Percentiles rank a stretch among this genome's conserved stretches.
Conservation (phyloP, 169 alveolate species). For the Cyclospora cayetanensis region DNA sequence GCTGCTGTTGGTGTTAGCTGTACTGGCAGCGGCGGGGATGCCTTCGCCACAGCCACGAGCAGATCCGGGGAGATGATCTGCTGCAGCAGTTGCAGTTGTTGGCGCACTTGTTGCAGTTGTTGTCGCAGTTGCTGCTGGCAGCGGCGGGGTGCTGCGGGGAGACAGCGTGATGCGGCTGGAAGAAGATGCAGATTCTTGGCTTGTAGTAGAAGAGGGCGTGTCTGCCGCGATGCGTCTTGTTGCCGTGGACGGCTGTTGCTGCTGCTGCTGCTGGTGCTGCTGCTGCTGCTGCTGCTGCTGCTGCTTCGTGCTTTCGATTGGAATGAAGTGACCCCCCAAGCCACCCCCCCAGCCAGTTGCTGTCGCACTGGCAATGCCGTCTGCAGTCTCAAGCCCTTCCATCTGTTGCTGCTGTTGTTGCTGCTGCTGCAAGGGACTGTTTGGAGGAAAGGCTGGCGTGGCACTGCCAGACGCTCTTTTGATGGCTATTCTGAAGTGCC, state of each 20-base stretch:
- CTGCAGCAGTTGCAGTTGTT: neutral
- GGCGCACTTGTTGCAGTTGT: neutral
- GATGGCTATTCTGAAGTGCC: conserved; percentile 4
- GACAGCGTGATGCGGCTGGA: too few relatives aligned
- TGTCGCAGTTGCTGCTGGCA: conserved; percentile 1
- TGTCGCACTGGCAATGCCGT: neutral
- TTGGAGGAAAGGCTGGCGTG: neutral
- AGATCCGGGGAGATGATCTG: too few relatives aligned
- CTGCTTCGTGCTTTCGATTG: neutral
- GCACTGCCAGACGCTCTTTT: neutral
- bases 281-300: conserved; percentile 25
- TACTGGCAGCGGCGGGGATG: too few relatives aligned
- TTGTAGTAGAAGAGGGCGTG: neutral
- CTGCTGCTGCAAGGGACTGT: neutral
- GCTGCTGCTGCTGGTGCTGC: conserved; percentile 1
- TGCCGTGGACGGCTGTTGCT: neutral
- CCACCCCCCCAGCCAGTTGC: conserved; percentile 6
- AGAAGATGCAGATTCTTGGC: neutral
- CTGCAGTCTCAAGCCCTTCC: neutral
- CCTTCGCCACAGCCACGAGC: too few relatives aligned
- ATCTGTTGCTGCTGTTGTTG: neutral
- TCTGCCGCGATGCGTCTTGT: neutral
- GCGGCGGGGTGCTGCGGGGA: neutral
- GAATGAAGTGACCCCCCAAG: neutral
- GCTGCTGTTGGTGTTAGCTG: too few relatives aligned